phyloP scores from a whole-genome alignment of 2,329 filamentous ascomycete species.

The Ambrosiella beaveri region DNA sequence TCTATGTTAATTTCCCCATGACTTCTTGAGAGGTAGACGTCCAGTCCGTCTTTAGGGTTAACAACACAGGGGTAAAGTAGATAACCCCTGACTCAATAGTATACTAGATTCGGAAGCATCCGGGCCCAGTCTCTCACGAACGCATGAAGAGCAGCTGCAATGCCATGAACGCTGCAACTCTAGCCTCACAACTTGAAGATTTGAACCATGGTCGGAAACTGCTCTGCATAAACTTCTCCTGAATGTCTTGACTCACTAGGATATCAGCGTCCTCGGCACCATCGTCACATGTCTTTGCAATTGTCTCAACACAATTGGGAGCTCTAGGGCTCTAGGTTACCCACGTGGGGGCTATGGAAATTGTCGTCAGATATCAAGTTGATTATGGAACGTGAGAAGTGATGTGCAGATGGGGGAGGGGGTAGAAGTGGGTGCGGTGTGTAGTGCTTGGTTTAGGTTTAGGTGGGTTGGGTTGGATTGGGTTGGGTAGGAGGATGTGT shows the following conservation, averaged over 20 bases:
- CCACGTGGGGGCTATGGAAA: no score
- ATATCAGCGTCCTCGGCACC: no score
- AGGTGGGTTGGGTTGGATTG: no score
- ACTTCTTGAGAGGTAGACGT: no score
- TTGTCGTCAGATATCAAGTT: no score
- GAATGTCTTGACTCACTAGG: no score
- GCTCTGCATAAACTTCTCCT: no score
- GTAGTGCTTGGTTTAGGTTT: not conserved
- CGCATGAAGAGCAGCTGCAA: not conserved
- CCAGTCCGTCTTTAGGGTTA: not conserved
- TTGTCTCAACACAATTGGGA: no score
- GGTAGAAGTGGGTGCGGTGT: not conserved
- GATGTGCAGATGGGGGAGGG: not conserved
- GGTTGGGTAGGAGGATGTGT: no score
- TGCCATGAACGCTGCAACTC: not conserved
- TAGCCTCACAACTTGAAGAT: not conserved
- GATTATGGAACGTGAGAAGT: not conserved
- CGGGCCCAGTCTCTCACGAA: not conserved
- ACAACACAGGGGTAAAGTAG: not conserved
- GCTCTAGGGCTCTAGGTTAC: no score
- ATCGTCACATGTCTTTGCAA: not conserved
- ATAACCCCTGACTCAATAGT: slow-evolving; percentile 2
- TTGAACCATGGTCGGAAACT: no score
- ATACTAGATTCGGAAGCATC: slow-evolving; percentile 7
- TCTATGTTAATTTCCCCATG: not conserved